Conservation (phyloP, 768 basidiomycete genomes). For the Auriscalpium vulgare region DNA sequence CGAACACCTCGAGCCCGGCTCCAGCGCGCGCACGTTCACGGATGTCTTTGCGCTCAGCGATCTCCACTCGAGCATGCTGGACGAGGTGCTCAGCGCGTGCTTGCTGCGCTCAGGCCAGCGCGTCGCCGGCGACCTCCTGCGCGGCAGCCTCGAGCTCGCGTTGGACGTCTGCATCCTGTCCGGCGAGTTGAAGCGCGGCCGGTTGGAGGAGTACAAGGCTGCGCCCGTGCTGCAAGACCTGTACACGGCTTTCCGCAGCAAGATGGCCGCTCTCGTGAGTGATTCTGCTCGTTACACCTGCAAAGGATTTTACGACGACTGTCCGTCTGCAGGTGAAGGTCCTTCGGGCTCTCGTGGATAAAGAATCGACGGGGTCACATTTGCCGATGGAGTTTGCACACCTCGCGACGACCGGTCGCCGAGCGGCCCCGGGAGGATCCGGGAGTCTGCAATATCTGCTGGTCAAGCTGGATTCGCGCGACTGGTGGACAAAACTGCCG, state of each 20-base stretch:
- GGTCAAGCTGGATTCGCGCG: slow-evolving; percentile 10
- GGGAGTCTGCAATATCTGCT: slow-evolving; percentile 15
- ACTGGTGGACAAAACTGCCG: not conserved
- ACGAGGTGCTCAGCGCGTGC: slow-evolving; percentile 72
- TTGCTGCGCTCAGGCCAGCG: slow-evolving; percentile 62
- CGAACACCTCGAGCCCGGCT: slow-evolving; percentile 8
- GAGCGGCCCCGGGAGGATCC: slow-evolving; percentile 7
- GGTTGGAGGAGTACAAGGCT: slow-evolving; percentile 60
- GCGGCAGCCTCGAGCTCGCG: slow-evolving; percentile 53
- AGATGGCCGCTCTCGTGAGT: slow-evolving; percentile 53
- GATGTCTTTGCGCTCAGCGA: slow-evolving; percentile 69
- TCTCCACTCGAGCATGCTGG: slow-evolving; percentile 59
- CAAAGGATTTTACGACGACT: not conserved
- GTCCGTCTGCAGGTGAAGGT: slow-evolving; percentile 38
- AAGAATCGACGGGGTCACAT: slow-evolving; percentile 20
- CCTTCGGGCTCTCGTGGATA: slow-evolving; percentile 50
- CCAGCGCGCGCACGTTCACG: slow-evolving; percentile 29
- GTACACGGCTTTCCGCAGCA: slow-evolving; percentile 42
- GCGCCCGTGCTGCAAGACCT: slow-evolving; percentile 46
- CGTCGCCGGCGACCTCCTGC: slow-evolving; percentile 55
- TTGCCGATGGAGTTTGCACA: slow-evolving; percentile 12
- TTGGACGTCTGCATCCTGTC: slow-evolving; percentile 61
- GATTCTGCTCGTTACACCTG: not conserved
- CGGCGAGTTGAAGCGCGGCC: slow-evolving; percentile 47
- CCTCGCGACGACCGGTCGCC: slow-evolving; percentile 4